Evolutionary conservation across 2,329 filamentous ascomycete species (phyloP), one percentile per base, ranked within the genome.

Genomic region (Pyricularia sp.): DNA sequence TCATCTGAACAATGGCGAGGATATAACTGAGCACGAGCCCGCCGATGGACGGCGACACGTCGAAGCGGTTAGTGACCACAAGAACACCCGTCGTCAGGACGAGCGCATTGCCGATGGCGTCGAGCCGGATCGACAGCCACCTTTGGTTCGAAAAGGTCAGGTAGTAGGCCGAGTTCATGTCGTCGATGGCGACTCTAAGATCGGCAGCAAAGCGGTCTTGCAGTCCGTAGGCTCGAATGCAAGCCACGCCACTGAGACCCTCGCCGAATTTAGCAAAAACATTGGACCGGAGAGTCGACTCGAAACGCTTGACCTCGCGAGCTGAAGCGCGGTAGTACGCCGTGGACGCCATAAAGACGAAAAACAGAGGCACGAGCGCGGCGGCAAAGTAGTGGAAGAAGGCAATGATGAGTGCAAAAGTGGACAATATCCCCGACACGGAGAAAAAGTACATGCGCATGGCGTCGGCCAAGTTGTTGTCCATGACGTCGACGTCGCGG

Each of bases 401-500:
- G n/a, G 90, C 88, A 71, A 97, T 94, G 77, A 96, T 96, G 69
- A 97, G 82, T 57, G 87, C 85, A 73, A 97, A 96, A 44, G 96
- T 90, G 4, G 89, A 87, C 1, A 88, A 79, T 69, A 96, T 92
- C 83, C 89, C 91, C 53, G 85, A 88, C 70, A 96, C 77, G 1
- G 91, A 96, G 70, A 97, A 78, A 70, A 93, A 88, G 78, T 93
- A 97, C 87, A 97, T 96, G 68, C 93, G 86, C 76, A 97, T 91
- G 3, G 91, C 88, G 71, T 97, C 93, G 0, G 89, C 89, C 59
- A 97, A 78, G 66, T 87, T 91, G 74, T 96, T 96, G 77, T 97
- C 94, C 91, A 97, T 96, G 65, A 94, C 91, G 72, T 97, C 91
- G 55, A 97, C 90, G 72, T 99, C 94, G 70, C 93, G 89, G 35